Percentiles rank a stretch among this genome's conserved stretches.
These are phyloP conservation scores for Suillus clintonianus DNA, from an alignment of 768 basidiomycete species.

Conservation along the genomic window DNA sequence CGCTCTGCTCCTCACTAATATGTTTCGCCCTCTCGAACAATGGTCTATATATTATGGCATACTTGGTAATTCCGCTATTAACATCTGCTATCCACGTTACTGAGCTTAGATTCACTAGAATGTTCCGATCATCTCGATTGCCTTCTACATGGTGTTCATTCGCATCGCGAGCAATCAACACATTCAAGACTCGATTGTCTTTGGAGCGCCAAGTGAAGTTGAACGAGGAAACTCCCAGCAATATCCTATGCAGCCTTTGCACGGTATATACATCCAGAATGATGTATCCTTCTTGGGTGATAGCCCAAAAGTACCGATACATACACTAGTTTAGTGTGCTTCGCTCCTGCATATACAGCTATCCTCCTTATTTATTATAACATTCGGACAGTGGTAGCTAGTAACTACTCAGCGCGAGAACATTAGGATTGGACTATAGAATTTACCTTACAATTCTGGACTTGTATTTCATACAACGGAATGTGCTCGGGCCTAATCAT, in stretches of 20 bases:
- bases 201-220: neutral
- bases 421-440: neutral
- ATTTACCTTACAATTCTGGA: neutral
- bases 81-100: neutral
- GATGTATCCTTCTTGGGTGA: neutral
- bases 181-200: neutral
- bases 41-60: conserved; percentile 3
- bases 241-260: neutral
- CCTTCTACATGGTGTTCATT: conserved; percentile 13
- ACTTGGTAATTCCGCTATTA: neutral
- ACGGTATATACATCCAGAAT: neutral
- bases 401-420: neutral
- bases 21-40: conserved; percentile 1
- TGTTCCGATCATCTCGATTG: conserved; percentile 7
- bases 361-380: neutral
- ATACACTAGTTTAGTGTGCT: neutral
- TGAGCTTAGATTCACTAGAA: neutral
- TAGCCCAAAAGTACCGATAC: neutral
- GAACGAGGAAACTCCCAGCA: neutral
- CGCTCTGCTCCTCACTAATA: conserved; percentile 6
- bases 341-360: neutral
- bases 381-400: neutral
- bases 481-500: neutral
- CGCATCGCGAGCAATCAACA: neutral
- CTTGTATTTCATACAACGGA: neutral